These are phyloP conservation scores for Talaromyces atroroseus DNA, from an alignment of 2,329 filamentous ascomycete genomes.

Conservation along the genomic window DNA sequence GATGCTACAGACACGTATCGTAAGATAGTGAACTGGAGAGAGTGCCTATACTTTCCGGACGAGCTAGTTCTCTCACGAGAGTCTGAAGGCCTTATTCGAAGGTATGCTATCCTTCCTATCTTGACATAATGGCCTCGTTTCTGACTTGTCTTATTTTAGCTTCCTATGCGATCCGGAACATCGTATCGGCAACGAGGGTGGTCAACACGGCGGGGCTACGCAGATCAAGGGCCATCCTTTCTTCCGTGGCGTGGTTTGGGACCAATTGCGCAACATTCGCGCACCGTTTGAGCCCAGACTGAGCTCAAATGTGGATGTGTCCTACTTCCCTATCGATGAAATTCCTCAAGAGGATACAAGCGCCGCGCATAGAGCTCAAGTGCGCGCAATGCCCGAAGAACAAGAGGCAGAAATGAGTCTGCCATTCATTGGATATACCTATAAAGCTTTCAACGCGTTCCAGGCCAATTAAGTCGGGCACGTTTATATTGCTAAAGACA, in stretches of 20 bases:
- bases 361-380: constrained; percentile 78
- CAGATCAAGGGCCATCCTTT: constrained; percentile 94
- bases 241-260: constrained; percentile 95
- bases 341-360: constrained; percentile 95
- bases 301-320: constrained; percentile 88
- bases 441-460: constrained; percentile 86
- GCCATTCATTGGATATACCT: constrained; percentile 94
- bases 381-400: constrained; percentile 65
- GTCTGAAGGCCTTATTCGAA: constrained; percentile 86
- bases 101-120: constrained; percentile 47
- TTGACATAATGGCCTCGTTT: background rate
- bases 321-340: constrained; percentile 98
- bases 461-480: constrained; percentile 29
- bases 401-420: constrained; percentile 91
- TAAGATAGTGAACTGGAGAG: constrained; percentile 98
- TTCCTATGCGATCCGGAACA: constrained; percentile 92
- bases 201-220: constrained; percentile 63
- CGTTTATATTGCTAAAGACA: background rate
- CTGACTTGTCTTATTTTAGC: constrained; percentile 45
- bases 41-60: constrained; percentile 92
- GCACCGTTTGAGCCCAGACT: constrained; percentile 94
- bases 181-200: constrained; percentile 68
- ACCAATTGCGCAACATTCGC: constrained; percentile 83
- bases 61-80: constrained; percentile 84
- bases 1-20: constrained; percentile 96